phyloP scores from a whole-genome alignment of 164 flowering plant species.

The Tetracentron sinense region DNA sequence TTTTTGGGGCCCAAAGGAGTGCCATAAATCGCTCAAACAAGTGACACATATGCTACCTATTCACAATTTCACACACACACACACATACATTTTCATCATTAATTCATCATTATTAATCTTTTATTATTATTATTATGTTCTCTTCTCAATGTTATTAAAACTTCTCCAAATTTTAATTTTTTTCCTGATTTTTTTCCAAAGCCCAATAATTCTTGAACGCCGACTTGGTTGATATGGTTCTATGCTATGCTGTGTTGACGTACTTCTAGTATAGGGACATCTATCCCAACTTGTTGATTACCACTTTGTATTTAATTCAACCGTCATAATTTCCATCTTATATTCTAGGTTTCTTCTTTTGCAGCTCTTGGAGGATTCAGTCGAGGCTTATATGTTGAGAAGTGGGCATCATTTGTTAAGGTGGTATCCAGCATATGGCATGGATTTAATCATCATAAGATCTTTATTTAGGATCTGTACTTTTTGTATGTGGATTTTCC shows the following conservation, averaged over 20 bases:
- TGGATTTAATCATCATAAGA: neutral
- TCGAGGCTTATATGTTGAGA: constrained; percentile 85
- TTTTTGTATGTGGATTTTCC: neutral
- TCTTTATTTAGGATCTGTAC: neutral
- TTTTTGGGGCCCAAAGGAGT: no score
- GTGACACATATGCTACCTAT: no score
- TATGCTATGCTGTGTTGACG: neutral
- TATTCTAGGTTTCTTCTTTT: constrained; percentile 11
- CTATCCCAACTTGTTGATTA: neutral
- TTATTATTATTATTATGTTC: no score
- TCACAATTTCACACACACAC: no score
- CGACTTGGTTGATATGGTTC: neutral
- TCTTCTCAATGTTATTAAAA: no score
- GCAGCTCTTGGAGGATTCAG: constrained; percentile 88
- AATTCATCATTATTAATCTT: no score
- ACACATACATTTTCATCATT: no score
- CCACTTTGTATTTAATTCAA: neutral
- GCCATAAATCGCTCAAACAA: no score
- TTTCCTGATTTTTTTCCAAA: no score
- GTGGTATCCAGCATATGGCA: constrained; percentile 28
- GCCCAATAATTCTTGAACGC: no score
- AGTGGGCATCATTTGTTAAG: constrained; percentile 95
- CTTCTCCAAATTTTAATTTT: no score
- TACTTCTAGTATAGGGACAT: neutral
- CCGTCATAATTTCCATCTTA: no score